Conservation (phyloP, 2,329 filamentous ascomycete genomes). For the Xylaria sp. region DNA sequence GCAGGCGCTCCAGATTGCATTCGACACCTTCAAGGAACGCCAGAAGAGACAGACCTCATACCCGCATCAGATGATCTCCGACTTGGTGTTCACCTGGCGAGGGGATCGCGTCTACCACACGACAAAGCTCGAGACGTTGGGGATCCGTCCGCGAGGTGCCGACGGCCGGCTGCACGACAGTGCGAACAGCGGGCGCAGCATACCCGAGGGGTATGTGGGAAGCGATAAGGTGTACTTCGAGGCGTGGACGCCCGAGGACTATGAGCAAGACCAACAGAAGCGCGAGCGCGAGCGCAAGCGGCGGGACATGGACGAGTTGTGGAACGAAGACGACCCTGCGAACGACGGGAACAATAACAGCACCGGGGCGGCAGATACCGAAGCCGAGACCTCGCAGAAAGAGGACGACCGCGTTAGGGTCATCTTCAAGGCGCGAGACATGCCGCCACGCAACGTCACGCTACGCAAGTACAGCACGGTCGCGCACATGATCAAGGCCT, state of each 20-base stretch:
- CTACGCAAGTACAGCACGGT: constrained; percentile 67
- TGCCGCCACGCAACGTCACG: constrained; percentile 61
- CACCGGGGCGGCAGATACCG: constrained; percentile 39
- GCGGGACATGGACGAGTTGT: constrained; percentile 53
- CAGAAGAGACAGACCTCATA: constrained; percentile 61
- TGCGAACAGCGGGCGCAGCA: constrained; percentile 34
- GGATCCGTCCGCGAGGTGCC: constrained; percentile 59
- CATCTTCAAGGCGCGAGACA: constrained; percentile 63
- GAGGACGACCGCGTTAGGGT: constrained; percentile 54
- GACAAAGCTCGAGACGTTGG: constrained; percentile 77
- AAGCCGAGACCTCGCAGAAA: constrained; percentile 45
- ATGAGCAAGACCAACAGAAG: constrained; percentile 58
- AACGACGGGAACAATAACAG: constrained; percentile 31
- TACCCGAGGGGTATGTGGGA: constrained; percentile 57
- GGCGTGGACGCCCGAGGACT: constrained; percentile 76
- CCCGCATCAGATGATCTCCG: constrained; percentile 52
- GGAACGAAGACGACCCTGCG: constrained; percentile 49
- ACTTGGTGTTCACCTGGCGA: constrained; percentile 83
- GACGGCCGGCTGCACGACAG: constrained; percentile 54
- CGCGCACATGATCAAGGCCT: constrained; percentile 69
- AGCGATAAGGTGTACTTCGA: constrained; percentile 75
- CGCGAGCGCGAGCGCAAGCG: constrained; percentile 58
- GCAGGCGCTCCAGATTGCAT: constrained; percentile 73
- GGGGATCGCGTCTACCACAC: constrained; percentile 76
- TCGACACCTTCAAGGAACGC: constrained; percentile 73